These are phyloP conservation scores for Backusella sp. DNA, from an alignment of 192 early-diverging fungal species.

Conservation along the genomic window DNA sequence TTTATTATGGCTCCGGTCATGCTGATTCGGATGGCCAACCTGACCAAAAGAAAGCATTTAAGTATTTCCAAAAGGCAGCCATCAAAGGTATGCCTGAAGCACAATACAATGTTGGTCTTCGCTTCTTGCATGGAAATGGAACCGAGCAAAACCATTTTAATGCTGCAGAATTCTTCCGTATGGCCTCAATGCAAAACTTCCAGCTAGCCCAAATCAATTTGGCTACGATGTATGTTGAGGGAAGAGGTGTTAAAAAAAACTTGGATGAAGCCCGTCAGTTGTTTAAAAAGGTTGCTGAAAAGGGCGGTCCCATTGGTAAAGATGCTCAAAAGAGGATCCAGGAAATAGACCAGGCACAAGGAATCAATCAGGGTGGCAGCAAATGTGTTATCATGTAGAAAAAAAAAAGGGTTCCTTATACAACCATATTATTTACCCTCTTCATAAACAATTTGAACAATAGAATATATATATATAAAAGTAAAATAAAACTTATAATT, in stretches of 20 bases:
- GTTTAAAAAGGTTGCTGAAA: conserved; percentile 28
- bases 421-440: neutral
- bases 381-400: conserved; percentile 35
- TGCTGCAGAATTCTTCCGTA: conserved; percentile 50
- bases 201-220: conserved; percentile 49
- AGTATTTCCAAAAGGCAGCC: conserved; percentile 49
- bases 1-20: conserved; percentile 21
- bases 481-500: neutral
- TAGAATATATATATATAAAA: neutral
- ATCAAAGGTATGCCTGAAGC: conserved; percentile 51
- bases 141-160: conserved; percentile 41
- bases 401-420: neutral
- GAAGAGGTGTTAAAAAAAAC: conserved; percentile 35
- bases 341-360: conserved; percentile 7
- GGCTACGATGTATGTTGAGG: conserved; percentile 36
- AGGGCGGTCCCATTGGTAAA: conserved; percentile 33
- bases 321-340: conserved; percentile 26
- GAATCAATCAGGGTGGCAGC: conserved; percentile 6
- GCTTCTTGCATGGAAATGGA: conserved; percentile 45
- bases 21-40: conserved; percentile 17
- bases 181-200: conserved; percentile 49
- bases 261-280: conserved; percentile 23
- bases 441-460: neutral
- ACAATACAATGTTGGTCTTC: conserved; percentile 50
- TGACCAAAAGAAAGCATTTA: conserved; percentile 41